phyloP scores from a whole-genome alignment of 306 rosid genomes.

The Prunus kanzakura region DNA sequence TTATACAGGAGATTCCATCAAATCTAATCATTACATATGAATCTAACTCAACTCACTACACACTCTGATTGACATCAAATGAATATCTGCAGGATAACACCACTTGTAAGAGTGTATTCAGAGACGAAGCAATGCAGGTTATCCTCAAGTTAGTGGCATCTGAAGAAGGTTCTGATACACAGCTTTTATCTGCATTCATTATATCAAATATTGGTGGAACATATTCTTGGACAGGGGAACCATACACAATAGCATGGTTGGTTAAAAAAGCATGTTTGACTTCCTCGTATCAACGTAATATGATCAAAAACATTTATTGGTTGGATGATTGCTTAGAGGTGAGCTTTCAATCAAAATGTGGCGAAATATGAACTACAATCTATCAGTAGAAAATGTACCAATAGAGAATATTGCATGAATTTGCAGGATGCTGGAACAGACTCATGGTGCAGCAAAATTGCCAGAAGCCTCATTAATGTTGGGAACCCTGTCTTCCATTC shows the following conservation, averaged over 20 bases:
- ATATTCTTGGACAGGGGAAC: constrained; percentile 70
- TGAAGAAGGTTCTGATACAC: constrained; percentile 47
- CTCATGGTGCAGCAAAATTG: constrained; percentile 65
- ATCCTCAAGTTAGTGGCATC: constrained; percentile 54
- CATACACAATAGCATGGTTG: constrained; percentile 79
- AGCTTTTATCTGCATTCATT: constrained; percentile 60
- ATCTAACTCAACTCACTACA: background rate
- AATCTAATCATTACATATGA: too few species aligned
- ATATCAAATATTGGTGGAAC: constrained; percentile 79
- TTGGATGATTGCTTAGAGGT: constrained; percentile 65
- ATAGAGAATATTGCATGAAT: constrained; percentile 26
- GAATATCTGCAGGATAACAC: constrained; percentile 47
- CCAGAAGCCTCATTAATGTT: constrained; percentile 42
- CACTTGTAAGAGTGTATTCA: constrained; percentile 33
- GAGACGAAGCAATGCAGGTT: constrained; percentile 58
- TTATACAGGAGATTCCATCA: too few species aligned
- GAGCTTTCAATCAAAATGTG: constrained; percentile 9
- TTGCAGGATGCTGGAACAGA: constrained; percentile 66
- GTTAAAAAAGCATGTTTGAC: constrained; percentile 60
- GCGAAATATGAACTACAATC: background rate
- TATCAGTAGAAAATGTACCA: background rate
- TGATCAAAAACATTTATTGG: constrained; percentile 63
- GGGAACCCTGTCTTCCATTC: constrained; percentile 61
- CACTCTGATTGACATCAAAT: background rate
- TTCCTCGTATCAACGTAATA: constrained; percentile 52